Evolutionary conservation across 495 filamentous ascomycete species (phyloP), one percentile per base, ranked within the genome.

Genomic region (Penicillium ochrochloron): DNA sequence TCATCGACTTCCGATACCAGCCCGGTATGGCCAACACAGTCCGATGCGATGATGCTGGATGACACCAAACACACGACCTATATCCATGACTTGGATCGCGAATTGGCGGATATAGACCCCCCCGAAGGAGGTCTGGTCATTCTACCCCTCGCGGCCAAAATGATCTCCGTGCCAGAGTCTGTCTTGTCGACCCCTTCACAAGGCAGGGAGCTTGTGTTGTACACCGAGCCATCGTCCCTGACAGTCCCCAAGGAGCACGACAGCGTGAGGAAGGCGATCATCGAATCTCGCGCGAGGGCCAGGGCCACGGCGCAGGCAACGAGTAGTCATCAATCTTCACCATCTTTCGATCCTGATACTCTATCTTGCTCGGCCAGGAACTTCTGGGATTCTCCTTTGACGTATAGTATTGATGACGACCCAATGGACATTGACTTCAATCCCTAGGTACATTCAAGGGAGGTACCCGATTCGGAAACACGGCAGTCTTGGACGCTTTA

Each of bases 1-100:
- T 17, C 12, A 17, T 17, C 25, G 12, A 29, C 11, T 17, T 53
- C 51, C 31, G 33, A 27, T 64, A n/a, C 54, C 3, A 55, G 48
- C n/a, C 42, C 57, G 12, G 4, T 3, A 80, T 86, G 50, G 84
- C 65, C 75, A 69, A 52, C 66, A 25, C 68, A 69, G 35, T 35
- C 51, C 62, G 89, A 94, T 66, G 65, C 75, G 39, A 96, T 99
- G 95, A 84, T 91, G 56, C 76, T 98, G 57, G 95, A 99, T 78
- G 89, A 97, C 74, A 89, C 93, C 19, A 89, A 89, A 66, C 80
- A 94, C 75, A 92, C 88, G 61, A 85, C 97, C 57, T 99, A 93
- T 81, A 93, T 99, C 71, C 85, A 94, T 80, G 86, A 95, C 73
- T 80, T 99, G 27, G 95, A 96, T 66, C 90, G 86, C 58, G 94